Base-by-base conservation (phyloP, 2,329 filamentous ascomycete species). In the Paecilomyces sp. region DNA sequence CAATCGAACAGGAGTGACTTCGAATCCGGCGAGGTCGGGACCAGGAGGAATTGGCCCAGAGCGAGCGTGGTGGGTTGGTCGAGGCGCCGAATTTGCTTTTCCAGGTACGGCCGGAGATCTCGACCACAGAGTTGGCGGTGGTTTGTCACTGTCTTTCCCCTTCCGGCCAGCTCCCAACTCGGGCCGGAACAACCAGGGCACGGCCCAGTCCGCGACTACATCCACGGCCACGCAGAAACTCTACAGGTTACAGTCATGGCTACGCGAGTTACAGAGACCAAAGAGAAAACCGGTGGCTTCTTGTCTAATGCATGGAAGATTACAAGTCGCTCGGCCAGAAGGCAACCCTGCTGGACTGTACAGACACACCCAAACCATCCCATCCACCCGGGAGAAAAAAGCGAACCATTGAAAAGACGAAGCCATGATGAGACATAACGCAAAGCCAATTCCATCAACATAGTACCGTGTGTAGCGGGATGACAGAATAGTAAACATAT, bases 301-400 rank as follows among this genome's bases (percentile, higher is more conserved):
- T 47, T 47, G 41, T 47, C 41, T 47, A 47, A 47, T 47, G 41
- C 41, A 57, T 58, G 56, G 53, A 54, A 59, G 53, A 54, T 47
- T 51, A 56, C 31, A 50, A 25, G 54, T 47, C 33, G 57, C 51
- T 62, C 33, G 24, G 51, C 36, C 57, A 58, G 58, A 61, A 47
- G 41, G 57, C 57, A 53, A 56, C 54, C 56, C 63, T 57, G 61
- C 61, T 63, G 51, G 63, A 65, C 63, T 66, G 65, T 66, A 67
- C 66, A 67, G 62, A 63, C 62, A 63, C 62, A 56, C 12, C 57
- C 22, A 50, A 36, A 54, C 56, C 33, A 33, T 53, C 54, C 52
- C 34, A 58, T 58, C 57, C 52, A 58, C 58, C 62, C 61, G 41
- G 41, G 41, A 47, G 41, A 47, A 47, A 28, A 47, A 47, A 47